Evolutionary conservation across 2,329 filamentous ascomycete species (phyloP).

Genomic region (Nothophaeocryptopus gaeumannii): DNA sequence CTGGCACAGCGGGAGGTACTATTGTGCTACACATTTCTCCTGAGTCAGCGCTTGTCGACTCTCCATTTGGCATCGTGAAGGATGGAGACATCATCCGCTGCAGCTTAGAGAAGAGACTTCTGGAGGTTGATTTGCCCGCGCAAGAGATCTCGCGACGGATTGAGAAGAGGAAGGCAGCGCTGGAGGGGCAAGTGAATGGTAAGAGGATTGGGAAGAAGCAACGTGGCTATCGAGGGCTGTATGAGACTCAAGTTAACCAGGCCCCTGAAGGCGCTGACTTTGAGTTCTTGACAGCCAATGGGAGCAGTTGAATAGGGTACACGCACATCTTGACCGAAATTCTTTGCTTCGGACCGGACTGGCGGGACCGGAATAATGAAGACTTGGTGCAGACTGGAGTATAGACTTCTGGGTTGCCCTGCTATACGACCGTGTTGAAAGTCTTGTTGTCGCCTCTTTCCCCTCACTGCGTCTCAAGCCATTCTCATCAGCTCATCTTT

Average conservation of each 20-base stretch:
- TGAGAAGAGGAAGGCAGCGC: conserved; percentile 26
- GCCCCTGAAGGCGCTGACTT: conserved; percentile 61
- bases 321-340: no score
- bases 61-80: conserved; percentile 48
- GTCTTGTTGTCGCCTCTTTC: no score
- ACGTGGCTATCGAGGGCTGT: conserved; percentile 60
- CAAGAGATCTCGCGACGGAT: conserved; percentile 43
- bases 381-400: no score
- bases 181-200: conserved; percentile 30
- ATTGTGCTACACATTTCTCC: conserved; percentile 55
- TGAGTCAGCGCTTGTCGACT: conserved; percentile 48
- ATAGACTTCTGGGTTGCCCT: no score
- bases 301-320: conserved; percentile 1
- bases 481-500: no score
- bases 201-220: conserved; percentile 32
- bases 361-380: no score
- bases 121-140: conserved; percentile 44
- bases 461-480: no score
- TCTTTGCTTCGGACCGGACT: no score
- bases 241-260: conserved; percentile 59
- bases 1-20: conserved; percentile 55
- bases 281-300: conserved; percentile 52
- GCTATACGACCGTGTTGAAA: no score
- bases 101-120: conserved; percentile 42
- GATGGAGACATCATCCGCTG: conserved; percentile 50